phyloP scores from a whole-genome alignment of 192 early-diverging fungal genomes.

The Entophlyctis luteolus region DNA sequence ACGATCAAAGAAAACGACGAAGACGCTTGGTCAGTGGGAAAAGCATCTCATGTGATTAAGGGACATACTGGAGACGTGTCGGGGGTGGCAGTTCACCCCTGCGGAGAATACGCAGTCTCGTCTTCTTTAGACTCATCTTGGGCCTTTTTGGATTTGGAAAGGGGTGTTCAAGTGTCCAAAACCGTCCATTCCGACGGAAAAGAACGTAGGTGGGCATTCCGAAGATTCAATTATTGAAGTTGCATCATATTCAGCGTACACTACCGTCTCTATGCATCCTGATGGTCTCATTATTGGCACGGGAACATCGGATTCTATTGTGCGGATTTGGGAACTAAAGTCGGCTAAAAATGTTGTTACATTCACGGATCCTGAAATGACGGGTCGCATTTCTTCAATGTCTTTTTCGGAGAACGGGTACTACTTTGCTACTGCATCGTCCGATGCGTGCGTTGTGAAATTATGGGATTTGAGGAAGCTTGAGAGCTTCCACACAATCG shows the following conservation, averaged over 20 bases:
- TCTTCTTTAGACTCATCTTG: slow-evolving; percentile 73
- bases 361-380: slow-evolving; percentile 39
- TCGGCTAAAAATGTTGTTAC: slow-evolving; percentile 59
- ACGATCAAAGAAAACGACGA: slow-evolving; percentile 23
- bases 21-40: slow-evolving; percentile 12
- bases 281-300: slow-evolving; percentile 86
- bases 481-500: slow-evolving; percentile 61
- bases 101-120: slow-evolving; percentile 70
- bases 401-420: slow-evolving; percentile 94
- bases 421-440: slow-evolving; percentile 73
- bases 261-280: slow-evolving; percentile 76
- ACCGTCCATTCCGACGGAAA: slow-evolving; percentile 41
- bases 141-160: slow-evolving; percentile 74
- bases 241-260: slow-evolving; percentile 48
- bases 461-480: slow-evolving; percentile 95
- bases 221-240: background rate
- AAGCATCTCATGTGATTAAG: slow-evolving; percentile 51
- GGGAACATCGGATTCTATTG: slow-evolving; percentile 64
- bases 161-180: slow-evolving; percentile 49
- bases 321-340: slow-evolving; percentile 84
- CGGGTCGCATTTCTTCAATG: slow-evolving; percentile 60
- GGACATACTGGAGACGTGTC: slow-evolving; percentile 69
- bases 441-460: slow-evolving; percentile 63
- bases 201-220: slow-evolving; percentile 40
- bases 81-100: slow-evolving; percentile 72